These are phyloP conservation scores for Cynara cardunculus DNA, from an alignment of 129 eudicot genomes.

Conservation along the genomic window DNA sequence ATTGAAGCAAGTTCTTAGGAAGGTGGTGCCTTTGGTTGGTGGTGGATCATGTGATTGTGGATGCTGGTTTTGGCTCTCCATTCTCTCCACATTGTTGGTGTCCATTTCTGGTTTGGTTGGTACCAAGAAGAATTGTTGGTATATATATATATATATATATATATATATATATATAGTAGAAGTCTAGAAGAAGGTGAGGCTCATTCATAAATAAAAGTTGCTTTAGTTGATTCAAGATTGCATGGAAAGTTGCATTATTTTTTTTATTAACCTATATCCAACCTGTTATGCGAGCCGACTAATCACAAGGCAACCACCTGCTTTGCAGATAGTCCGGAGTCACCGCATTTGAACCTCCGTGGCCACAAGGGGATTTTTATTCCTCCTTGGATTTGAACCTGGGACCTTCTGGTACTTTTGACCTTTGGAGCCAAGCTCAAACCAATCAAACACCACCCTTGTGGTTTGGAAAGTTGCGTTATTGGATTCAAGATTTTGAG, in stretches of 20 bases:
- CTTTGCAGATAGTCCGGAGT: no score
- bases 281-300: no score
- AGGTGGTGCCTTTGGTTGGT: constrained; percentile 51
- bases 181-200: background rate
- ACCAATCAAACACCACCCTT: no score
- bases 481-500: background rate
- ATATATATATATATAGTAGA: background rate
- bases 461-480: background rate
- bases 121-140: constrained; percentile 16
- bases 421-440: no score
- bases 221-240: background rate
- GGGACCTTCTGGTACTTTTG: no score
- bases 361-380: no score
- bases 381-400: no score
- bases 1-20: constrained; percentile 60
- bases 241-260: background rate
- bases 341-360: no score
- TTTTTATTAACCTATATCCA: no score
- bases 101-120: constrained; percentile 29
- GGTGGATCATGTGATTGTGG: constrained; percentile 20
- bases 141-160: background rate
- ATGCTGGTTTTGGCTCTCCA: constrained; percentile 41
- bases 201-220: constrained; percentile 10
- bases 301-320: no score
- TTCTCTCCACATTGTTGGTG: constrained; percentile 26